Base-by-base conservation (phyloP, 768 basidiomycete species). In the Auricularia cornea region DNA sequence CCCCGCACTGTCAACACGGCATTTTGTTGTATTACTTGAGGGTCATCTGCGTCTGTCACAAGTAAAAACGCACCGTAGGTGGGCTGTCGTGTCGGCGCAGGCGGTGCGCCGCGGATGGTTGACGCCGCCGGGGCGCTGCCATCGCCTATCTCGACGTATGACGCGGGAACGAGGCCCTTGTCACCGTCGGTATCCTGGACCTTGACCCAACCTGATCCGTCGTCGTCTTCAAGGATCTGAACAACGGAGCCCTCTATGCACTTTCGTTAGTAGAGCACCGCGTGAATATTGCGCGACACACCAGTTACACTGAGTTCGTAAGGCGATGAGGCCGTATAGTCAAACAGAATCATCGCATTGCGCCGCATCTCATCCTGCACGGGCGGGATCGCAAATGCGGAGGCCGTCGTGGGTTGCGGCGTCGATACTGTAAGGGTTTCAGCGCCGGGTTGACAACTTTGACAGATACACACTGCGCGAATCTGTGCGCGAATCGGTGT, bases 171-270 rank as follows among this genome's bases (percentile, higher is more conserved):
- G 44, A 93, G 82, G 10, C 91, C 91, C 67, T 82, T 82, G 62
- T 79, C 79, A 64, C 85, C 84, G n/a, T 73, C 72, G 41, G 74
- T 69, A 69, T 88, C 81, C 28, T 74, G 72, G 10, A 92, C 88
- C 71, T 93, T 93, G 12, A 89, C 83, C 92, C 91, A 93, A 2
- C 91, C 91, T 18, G 89, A 90, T 12, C 90, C 90, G 68, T 92
- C 92, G 65, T 94, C 90, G 65, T 85, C 83, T 70, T 94, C 91
- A 23, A 90, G 70, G 41, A 94, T 78, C 63, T 80, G 79, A 18
- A 95, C 86, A 3, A 70, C 72, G 41, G 76, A 72, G 30, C 88
- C 90, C 75, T 89, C 90, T 88, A 71, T 67, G 31, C 38, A 16
- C 3, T 40, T 26, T 26, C 29, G 5, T 40, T 16, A 63, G 44